These are phyloP conservation scores for Paramarasmius palmivorus DNA, from an alignment of 1,284 basidiomycete genomes.

Conservation along the genomic window DNA sequence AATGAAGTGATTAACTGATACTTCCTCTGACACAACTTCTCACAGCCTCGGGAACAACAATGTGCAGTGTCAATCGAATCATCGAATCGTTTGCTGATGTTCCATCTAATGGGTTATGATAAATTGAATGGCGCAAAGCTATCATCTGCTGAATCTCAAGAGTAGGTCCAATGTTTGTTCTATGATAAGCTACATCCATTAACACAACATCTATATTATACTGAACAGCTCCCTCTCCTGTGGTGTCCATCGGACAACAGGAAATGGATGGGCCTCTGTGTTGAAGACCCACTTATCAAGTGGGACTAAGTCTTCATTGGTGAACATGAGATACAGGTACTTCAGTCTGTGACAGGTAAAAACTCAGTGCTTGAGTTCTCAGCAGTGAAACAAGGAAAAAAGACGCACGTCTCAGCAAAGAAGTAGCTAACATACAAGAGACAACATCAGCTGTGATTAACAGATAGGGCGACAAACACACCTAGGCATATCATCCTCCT, in stretches of 20 bases:
- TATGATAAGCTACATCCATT: not conserved
- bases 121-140: too few species aligned
- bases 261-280: slow-evolving; percentile 30
- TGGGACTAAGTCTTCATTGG: slow-evolving; percentile 24
- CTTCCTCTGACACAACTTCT: too few species aligned
- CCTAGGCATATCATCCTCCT: slow-evolving; percentile 50
- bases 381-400: not conserved
- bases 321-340: slow-evolving; percentile 26
- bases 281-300: slow-evolving; percentile 27
- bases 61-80: too few species aligned
- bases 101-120: too few species aligned
- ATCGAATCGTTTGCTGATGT: too few species aligned
- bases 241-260: slow-evolving; percentile 24
- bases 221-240: slow-evolving; percentile 8
- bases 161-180: not conserved
- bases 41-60: too few species aligned
- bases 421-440: not conserved
- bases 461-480: slow-evolving; percentile 22
- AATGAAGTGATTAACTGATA: too few species aligned
- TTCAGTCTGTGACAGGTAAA: slow-evolving; percentile 16
- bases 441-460: not conserved
- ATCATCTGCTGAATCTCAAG: too few species aligned
- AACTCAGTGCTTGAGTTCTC: not conserved
- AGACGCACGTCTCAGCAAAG: slow-evolving; percentile 1
- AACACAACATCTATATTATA: not conserved